These are phyloP conservation scores for Oxytropis ochrocephala DNA, from an alignment of 306 rosid genomes.

Conservation along the genomic window DNA sequence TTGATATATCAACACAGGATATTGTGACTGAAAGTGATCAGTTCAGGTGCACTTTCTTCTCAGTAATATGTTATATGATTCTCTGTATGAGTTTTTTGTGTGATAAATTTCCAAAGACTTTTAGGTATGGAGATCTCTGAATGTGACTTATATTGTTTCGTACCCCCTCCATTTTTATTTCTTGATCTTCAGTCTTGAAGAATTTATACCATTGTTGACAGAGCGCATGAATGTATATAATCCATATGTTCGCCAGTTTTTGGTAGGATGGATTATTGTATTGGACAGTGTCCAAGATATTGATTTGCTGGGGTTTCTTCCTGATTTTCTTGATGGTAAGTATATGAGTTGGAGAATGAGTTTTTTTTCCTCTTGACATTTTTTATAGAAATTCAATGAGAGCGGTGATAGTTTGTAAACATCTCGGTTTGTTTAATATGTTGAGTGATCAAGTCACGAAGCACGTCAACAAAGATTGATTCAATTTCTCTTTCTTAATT, in stretches of 20 bases:
- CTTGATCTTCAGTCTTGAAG: conserved; percentile 69
- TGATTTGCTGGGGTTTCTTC: conserved; percentile 98
- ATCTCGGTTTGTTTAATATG: conserved; percentile 91
- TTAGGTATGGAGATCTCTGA: conserved; percentile 3
- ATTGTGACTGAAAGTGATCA: conserved; percentile 98
- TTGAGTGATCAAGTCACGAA: conserved; percentile 94
- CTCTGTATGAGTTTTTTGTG: not conserved
- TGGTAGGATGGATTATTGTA: conserved; percentile 99
- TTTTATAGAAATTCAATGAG: not conserved
- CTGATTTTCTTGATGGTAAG: conserved; percentile 87
- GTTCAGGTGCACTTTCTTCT: conserved; percentile 69
- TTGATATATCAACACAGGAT: conserved; percentile 60
- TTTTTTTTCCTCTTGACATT: not conserved
- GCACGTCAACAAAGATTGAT: conserved; percentile 93
- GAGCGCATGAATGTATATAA: conserved; percentile 97
- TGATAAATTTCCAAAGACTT: conserved; percentile 4
- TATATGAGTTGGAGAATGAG: not conserved
- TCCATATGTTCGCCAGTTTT: conserved; percentile 96
- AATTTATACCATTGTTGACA: conserved; percentile 92
- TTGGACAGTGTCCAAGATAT: conserved; percentile 95
- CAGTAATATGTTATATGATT: conserved; percentile 8
- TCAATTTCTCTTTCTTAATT: conserved; percentile 97
- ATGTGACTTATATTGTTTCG: conserved; percentile 5
- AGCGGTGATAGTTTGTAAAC: conserved; percentile 21
- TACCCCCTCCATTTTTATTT: conserved; percentile 17